phyloP scores from a whole-genome alignment of 805 yeast genomes.

The Teunomyces aglyptinius region DNA sequence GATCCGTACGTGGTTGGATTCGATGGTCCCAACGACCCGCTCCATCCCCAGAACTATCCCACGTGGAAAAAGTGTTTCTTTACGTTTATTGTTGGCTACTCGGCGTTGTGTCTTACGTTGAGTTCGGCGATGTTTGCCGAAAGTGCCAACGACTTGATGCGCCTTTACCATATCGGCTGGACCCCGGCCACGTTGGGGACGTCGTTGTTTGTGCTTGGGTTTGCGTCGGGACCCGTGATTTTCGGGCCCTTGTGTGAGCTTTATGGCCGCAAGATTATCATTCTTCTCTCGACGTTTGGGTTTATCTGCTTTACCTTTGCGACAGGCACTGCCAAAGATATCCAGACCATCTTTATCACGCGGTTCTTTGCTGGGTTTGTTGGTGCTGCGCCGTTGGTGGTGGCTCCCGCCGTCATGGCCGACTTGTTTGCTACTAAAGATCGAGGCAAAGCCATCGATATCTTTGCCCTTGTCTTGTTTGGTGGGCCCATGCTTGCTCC shows the following conservation, averaged over 20 bases:
- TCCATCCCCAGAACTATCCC: slow-evolving; percentile 72
- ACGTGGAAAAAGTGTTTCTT: slow-evolving; percentile 20
- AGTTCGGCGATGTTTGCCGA: slow-evolving; percentile 57
- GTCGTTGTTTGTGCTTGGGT: slow-evolving; percentile 85
- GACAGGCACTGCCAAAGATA: slow-evolving; percentile 71
- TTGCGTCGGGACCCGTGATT: slow-evolving; percentile 86
- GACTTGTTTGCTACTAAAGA: slow-evolving; percentile 66
- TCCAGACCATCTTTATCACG: slow-evolving; percentile 74
- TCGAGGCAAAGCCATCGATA: slow-evolving; percentile 74
- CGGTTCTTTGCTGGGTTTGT: slow-evolving; percentile 78
- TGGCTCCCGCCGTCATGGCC: slow-evolving; percentile 83
- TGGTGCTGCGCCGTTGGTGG: slow-evolving; percentile 84
- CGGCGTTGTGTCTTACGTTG: slow-evolving; percentile 25
- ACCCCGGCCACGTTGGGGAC: slow-evolving; percentile 76
- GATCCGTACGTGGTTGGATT: slow-evolving; percentile 63
- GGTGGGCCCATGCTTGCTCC: slow-evolving; percentile 84
- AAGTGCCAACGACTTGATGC: slow-evolving; percentile 49
- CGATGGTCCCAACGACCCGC: slow-evolving; percentile 78
- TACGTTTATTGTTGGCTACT: slow-evolving; percentile 27
- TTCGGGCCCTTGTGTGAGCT: slow-evolving; percentile 16
- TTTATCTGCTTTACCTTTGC: slow-evolving; percentile 49
- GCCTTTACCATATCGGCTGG: slow-evolving; percentile 55
- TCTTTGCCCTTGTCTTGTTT: slow-evolving; percentile 72
- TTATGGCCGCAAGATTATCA: slow-evolving; percentile 41
- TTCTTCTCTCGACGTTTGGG: slow-evolving; percentile 39